Base-by-base conservation (phyloP, 169 alveolate species). In the Miamiensis avidus region DNA sequence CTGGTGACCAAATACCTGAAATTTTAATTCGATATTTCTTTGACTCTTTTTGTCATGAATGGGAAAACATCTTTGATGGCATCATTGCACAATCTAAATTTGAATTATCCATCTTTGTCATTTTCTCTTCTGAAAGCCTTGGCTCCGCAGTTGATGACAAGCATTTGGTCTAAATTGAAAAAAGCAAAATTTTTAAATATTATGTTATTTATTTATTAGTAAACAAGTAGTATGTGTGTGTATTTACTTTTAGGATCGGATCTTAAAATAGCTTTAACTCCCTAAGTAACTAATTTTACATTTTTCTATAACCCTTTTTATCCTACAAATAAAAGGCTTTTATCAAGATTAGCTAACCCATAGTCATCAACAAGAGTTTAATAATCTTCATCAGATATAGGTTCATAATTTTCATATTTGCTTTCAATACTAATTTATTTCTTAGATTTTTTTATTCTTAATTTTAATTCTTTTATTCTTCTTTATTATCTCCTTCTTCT, bases 41-140 rank as follows among this genome's bases (percentile, higher is more conserved):
- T 79, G 20, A 84, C 31, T 75, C 96, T 89, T 82, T 91, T 94
- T 25, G 93, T 90, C 89, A 94, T 89, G 75, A 82, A 94, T 65
- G 96, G 95, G 49, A 90, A 65, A 28, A 94, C 31, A 65, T 91
- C 88, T 27, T 83, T 79, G n/a, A 91, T 82, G 28, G 96, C 95
- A 77, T 91, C 95, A 88, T 94, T 87, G 49, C 91, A 83, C 20
- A 94, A 86, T 84, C 96, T 91, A 89, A 82, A 94, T n/a, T 86
- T 88, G 73, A 95, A 91, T 74, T 81, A 74, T 25, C 82, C 83
- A 26, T 88, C 87, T 31, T 89, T 89, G 72, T 81, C 85, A 75
- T 89, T 92, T 65, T 91, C 91, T 75, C 92, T 85, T 34, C 84
- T 87, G 84, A 94, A 94, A n/a, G 89, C 49, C 81, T 86, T 86